Evolutionary conservation across 345 rosid genomes (phyloP).

Genomic region (Melaleuca quinquenervia): DNA sequence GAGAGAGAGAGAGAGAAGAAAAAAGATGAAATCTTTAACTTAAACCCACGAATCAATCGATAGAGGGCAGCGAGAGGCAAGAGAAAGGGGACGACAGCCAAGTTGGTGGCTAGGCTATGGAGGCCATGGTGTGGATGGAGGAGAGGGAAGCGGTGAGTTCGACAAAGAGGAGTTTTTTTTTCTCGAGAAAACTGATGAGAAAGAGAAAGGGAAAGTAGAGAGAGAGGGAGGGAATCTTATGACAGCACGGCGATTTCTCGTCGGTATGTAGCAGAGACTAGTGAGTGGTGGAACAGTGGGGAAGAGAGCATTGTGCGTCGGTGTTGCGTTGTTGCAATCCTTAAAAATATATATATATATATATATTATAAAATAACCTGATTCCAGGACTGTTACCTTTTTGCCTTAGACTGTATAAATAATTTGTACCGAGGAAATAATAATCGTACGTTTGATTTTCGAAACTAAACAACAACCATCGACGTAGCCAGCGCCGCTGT

Average conservation of each 20-base stretch:
- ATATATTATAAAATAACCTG: background rate
- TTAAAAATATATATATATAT: background rate
- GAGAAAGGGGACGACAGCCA: background rate
- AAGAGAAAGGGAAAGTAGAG: background rate
- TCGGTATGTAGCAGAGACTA: slow-evolving; percentile 27
- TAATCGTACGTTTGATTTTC: background rate
- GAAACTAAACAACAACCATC: background rate
- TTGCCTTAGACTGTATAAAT: background rate
- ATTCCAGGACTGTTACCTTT: background rate
- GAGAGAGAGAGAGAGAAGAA: too few species aligned
- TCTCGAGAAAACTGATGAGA: background rate
- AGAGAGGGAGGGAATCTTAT: slow-evolving; percentile 34
- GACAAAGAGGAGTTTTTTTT: background rate
- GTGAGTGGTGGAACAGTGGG: background rate
- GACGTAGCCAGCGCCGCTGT: background rate
- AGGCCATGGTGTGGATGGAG: background rate
- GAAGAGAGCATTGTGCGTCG: background rate
- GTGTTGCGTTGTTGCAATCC: background rate
- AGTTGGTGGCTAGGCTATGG: background rate
- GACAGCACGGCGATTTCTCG: slow-evolving; percentile 65
- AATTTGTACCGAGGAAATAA: background rate
- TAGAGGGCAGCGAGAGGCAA: background rate
- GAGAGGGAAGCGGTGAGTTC: background rate
- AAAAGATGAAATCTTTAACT: background rate
- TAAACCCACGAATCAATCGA: background rate